Base-by-base conservation (phyloP, 2,329 filamentous ascomycete genomes). In the Neopestalotiopsis rosae region DNA sequence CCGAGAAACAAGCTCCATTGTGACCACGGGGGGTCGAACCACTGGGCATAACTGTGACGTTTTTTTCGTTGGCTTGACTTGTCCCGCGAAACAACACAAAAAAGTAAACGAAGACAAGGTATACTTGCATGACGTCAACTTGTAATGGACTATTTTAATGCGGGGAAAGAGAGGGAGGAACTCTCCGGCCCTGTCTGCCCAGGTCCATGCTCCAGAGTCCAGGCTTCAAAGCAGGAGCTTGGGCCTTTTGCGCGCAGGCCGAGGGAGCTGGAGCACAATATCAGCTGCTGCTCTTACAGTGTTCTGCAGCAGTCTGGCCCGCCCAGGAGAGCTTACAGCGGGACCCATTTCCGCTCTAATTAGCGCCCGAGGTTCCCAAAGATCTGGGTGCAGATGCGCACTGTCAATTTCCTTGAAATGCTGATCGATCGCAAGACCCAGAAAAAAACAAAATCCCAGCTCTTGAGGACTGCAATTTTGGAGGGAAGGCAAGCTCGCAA, bases 61-160 rank as follows among this genome's bases (percentile, higher is more conserved):
- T 52, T 52, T 52, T 45, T 24, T 20, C n/a, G 17, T n/a, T n/a
- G 17, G n/a, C 45, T 52, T 20, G 45, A 52, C 7, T 20, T 52
- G 17, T 14, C 45, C 45, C 45, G 45, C 20, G 45, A 52, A 17
- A n/a, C 14, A n/a, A 52, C 3, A 28, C 24, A 24, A 17, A n/a
- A 10, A 24, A 10, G 20, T 20, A 9, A 52, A 38, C 34, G 45
- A 52, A 52, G 9, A n/a, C 6, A 49, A 49, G 13, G 17, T 52
- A 70, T 69, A 74, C 34, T 38, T 76, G 73, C 71, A 77, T 77
- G 75, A 77, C 75, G 75, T 76, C 34, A 38, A 38, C 34, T 28
- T 38, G 34, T 6, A 38, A 76, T 70, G 28, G 70, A 56, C 61
- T 69, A 65, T 69, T 67, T 38, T 30, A 70, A 70, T 73, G 70